A percentile compares a stretch with the other conserved stretches of the same genome.
These are phyloP conservation scores for Zarea fungicola DNA, from an alignment of 2,329 filamentous ascomycete species.

Conservation along the genomic window DNA sequence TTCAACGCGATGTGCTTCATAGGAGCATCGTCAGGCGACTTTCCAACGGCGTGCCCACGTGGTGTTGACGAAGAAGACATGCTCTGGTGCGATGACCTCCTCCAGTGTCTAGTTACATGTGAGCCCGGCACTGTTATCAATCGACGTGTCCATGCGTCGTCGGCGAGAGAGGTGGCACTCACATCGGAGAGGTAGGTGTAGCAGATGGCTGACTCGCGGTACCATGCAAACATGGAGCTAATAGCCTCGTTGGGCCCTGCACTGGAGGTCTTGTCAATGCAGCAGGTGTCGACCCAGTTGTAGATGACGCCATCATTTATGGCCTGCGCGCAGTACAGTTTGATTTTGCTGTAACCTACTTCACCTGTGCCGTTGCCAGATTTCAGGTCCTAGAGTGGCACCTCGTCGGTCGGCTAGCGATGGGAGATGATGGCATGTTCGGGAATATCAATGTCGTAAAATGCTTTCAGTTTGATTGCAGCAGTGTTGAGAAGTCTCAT, in stretches of 20 bases:
- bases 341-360: conserved; percentile 23
- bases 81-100: conserved; percentile 52
- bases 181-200: conserved; percentile 23
- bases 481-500: conserved; percentile 3
- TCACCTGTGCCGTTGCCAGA: not conserved
- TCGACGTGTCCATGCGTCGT: too few relatives aligned
- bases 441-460: conserved; percentile 11
- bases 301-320: conserved; percentile 15
- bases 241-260: conserved; percentile 9
- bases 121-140: conserved; percentile 26
- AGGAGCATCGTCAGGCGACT: conserved; percentile 16
- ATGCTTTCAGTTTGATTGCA: not conserved
- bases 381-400: conserved; percentile 23
- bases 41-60: conserved; percentile 24
- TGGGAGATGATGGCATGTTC: conserved; percentile 33
- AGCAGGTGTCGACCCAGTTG: conserved; percentile 28
- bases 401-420: conserved; percentile 28
- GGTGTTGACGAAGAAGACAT: conserved; percentile 25
- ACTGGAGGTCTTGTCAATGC: conserved; percentile 14
- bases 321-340: conserved; percentile 17
- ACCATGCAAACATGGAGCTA: conserved; percentile 21
- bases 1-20: conserved; percentile 8
- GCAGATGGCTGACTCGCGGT: conserved; percentile 20
- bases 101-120: conserved; percentile 56
- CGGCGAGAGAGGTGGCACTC: not conserved